Evolutionary conservation across 1,284 basidiomycete genomes (phyloP), one percentile per base, ranked within the genome.

Genomic region (Hypsizygus ulmarius): DNA sequence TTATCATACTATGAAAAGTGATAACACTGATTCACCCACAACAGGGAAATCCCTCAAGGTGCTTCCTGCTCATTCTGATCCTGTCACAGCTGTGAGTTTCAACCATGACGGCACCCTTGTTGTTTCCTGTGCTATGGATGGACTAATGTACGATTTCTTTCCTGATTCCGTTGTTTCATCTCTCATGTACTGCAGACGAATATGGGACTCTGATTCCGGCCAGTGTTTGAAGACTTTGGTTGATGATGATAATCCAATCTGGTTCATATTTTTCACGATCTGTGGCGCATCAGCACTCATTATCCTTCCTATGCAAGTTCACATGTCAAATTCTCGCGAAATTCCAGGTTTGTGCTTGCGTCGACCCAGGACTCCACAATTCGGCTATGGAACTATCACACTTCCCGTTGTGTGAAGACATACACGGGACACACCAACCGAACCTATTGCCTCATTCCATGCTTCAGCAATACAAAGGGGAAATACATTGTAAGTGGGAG

Each of bases 201-300:
- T 97, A 54, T 99, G 97, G 97, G 95, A 98, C 62, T 87, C 92
- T 0, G 87, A 93, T 46, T 95, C 93, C 0, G 97, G 95, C 1
- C 94, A 98, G 66, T 99, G 97, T 69, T 74, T 99, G 35, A 98
- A 96, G 66, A 99, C 97, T 3, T 68, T 99, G 19, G 93, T 95
- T 9, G 95, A 98, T 59, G 93, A 95, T 59, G 92, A 95, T 54
- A 96, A 96, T 70, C 90, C 92, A 2, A 92, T 96, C 46, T 90
- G 95, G 85, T 92, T 53, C 39, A 30, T 40, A 44, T 32, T 44
- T 32, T 40, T 40, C 34, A 37, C 19, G 19, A 11, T 12, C 11
- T 6, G 37, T 30, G 19, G 11, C 29, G 41, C n/a, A 19, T 7
- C 19, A 28, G 42, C 47, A 33, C 42, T 56, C 30, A 54, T 48